Conservation (phyloP, 345 rosid species). For the Stellera chamaejasme region DNA sequence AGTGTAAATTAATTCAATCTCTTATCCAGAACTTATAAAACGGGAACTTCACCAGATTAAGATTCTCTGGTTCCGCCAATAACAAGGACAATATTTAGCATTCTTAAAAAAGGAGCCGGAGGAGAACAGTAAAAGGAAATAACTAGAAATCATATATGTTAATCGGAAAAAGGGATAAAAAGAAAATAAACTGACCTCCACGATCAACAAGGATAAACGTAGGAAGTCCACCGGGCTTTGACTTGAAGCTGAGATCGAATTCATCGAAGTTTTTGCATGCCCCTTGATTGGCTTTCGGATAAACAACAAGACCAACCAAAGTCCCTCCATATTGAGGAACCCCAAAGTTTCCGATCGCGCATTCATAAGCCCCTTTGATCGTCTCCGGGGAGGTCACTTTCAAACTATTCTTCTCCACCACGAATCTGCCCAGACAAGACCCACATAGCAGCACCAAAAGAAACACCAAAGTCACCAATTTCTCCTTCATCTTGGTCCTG, state of each 20-base stretch:
- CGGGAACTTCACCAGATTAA: too few species aligned
- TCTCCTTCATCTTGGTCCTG: constrained; percentile 36
- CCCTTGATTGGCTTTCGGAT: constrained; percentile 42
- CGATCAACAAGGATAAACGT: constrained; percentile 58
- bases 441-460: constrained; percentile 35
- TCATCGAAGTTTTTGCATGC: constrained; percentile 42
- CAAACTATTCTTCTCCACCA: constrained; percentile 78
- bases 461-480: constrained; percentile 29
- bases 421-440: constrained; percentile 49
- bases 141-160: too few species aligned
- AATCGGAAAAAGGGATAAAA: background rate
- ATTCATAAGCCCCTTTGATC: constrained; percentile 48
- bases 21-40: too few species aligned
- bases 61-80: too few species aligned
- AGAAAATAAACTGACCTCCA: constrained; percentile 36
- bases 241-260: constrained; percentile 32
- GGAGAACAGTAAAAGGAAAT: too few species aligned
- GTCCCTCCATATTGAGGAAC: constrained; percentile 71
- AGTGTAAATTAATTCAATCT: too few species aligned
- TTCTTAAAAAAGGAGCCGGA: too few species aligned
- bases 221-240: constrained; percentile 41
- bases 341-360: constrained; percentile 71
- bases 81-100: too few species aligned
- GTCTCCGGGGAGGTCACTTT: constrained; percentile 48
- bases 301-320: constrained; percentile 43